Percentiles rank a stretch among this genome's conserved stretches.
phyloP scores from a whole-genome alignment of 371 early-diverging fungal genomes.

The Apophysomyces variabilis region DNA sequence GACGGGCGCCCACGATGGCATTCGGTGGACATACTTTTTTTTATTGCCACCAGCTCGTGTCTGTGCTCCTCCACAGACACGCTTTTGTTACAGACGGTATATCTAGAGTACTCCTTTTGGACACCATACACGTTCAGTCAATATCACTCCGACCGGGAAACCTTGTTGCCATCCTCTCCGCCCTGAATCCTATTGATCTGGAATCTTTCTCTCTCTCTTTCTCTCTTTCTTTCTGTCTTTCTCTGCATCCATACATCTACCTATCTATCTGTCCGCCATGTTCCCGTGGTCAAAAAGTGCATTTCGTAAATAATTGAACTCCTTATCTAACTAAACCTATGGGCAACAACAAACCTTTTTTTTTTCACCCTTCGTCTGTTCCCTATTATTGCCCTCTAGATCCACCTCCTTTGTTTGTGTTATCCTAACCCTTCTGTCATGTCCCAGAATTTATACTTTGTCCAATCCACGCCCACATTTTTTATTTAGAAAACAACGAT shows the following conservation, averaged over 20 bases:
- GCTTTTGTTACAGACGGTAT: conserved; percentile 7
- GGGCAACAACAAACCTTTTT: too few relatives aligned
- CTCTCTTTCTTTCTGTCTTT: too few relatives aligned
- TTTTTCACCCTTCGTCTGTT: too few relatives aligned
- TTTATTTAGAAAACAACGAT: conserved; percentile 15
- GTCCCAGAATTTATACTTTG: too few relatives aligned
- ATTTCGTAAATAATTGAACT: too few relatives aligned
- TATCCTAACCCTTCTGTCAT: too few relatives aligned
- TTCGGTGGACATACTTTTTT: conserved; percentile 1
- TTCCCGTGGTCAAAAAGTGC: too few relatives aligned
- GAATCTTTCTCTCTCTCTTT: neutral
- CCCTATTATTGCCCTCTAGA: too few relatives aligned
- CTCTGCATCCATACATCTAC: too few relatives aligned
- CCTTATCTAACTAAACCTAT: too few relatives aligned
- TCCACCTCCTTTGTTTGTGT: neutral
- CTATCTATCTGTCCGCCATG: too few relatives aligned
- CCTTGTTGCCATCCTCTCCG: conserved; percentile 7
- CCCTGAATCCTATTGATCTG: conserved; percentile 1
- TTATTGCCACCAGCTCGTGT: conserved; percentile 12
- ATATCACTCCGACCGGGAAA: conserved; percentile 8
- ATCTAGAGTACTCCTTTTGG: conserved; percentile 7
- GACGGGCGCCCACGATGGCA: neutral
- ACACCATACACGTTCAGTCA: conserved; percentile 2
- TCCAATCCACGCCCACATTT: neutral
- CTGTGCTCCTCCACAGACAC: conserved; percentile 10